These are phyloP conservation scores for Quercus variabilis DNA, from an alignment of 306 rosid genomes.

Conservation along the genomic window DNA sequence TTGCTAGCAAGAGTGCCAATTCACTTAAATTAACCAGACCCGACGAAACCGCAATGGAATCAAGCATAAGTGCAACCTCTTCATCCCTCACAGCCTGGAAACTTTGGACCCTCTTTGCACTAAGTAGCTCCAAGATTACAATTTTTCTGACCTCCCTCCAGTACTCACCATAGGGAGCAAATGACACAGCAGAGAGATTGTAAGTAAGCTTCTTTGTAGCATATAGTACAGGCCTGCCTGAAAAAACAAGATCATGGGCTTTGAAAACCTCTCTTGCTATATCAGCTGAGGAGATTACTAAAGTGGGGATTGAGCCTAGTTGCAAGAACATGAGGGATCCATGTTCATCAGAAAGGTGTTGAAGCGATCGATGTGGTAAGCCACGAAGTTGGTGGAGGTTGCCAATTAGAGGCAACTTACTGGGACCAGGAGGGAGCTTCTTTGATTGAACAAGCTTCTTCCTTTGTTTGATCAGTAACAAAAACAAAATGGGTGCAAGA, in stretches of 20 bases:
- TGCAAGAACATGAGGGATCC: slow-evolving; percentile 55
- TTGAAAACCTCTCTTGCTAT: slow-evolving; percentile 41
- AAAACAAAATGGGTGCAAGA: not conserved
- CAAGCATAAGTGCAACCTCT: slow-evolving; percentile 21
- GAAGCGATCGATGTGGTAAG: slow-evolving; percentile 31
- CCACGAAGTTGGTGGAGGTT: slow-evolving; percentile 46
- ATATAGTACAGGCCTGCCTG: slow-evolving; percentile 32
- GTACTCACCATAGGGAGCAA: slow-evolving; percentile 35
- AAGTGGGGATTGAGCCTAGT: slow-evolving; percentile 34
- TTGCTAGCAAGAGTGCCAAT: not conserved
- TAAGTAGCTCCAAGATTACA: slow-evolving; percentile 17
- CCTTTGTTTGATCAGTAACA: not conserved
- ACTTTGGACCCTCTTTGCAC: slow-evolving; percentile 8
- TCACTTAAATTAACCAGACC: slow-evolving; percentile 20
- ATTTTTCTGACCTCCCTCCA: slow-evolving; percentile 32
- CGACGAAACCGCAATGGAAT: not conserved
- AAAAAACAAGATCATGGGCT: slow-evolving; percentile 39
- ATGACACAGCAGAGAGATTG: slow-evolving; percentile 14
- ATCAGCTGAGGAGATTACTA: slow-evolving; percentile 45
- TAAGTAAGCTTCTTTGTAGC: slow-evolving; percentile 23
- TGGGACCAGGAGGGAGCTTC: slow-evolving; percentile 42
- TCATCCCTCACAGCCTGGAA: slow-evolving; percentile 17
- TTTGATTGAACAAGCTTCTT: not conserved
- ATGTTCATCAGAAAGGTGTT: slow-evolving; percentile 21
- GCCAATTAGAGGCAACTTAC: slow-evolving; percentile 42